A percentile compares a stretch with the other conserved stretches of the same genome.
These are phyloP conservation scores for Suillus placidus DNA, from an alignment of 768 basidiomycete species.

Conservation along the genomic window DNA sequence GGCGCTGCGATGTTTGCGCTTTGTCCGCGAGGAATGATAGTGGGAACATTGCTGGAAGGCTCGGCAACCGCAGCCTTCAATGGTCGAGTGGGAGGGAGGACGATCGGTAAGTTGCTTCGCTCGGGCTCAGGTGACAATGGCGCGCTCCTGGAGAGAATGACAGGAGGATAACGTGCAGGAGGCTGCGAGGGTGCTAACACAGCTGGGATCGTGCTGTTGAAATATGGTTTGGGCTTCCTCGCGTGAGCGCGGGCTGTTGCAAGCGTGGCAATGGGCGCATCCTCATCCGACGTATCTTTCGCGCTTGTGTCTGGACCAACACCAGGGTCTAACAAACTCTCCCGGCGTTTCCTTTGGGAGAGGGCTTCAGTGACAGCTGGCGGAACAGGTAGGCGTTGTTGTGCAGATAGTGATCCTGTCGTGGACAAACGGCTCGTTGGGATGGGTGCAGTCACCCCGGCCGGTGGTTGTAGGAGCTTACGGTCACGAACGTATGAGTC, in stretches of 20 bases:
- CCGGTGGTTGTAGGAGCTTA: slow-evolving; percentile 81
- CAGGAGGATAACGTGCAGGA: slow-evolving; percentile 27
- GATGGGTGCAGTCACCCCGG: slow-evolving; percentile 80
- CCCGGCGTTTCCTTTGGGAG: slow-evolving; percentile 67
- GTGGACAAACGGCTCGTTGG: slow-evolving; percentile 52
- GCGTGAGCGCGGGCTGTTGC: slow-evolving; percentile 14
- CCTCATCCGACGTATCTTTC: slow-evolving; percentile 39
- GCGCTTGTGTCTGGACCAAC: slow-evolving; percentile 30
- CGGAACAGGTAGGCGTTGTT: slow-evolving; percentile 57
- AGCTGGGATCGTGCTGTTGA: slow-evolving; percentile 27
- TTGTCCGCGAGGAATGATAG: slow-evolving; percentile 49
- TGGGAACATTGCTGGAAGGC: slow-evolving; percentile 40
- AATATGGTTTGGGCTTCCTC: slow-evolving; percentile 24
- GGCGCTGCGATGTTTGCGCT: slow-evolving; percentile 33
- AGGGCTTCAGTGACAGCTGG: slow-evolving; percentile 78
- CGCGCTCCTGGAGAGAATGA: slow-evolving; percentile 26
- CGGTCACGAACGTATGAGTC: slow-evolving; percentile 84
- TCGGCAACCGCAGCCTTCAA: slow-evolving; percentile 40
- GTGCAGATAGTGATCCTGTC: slow-evolving; percentile 19
- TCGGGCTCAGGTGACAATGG: slow-evolving; percentile 20
- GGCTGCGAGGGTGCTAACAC: slow-evolving; percentile 28
- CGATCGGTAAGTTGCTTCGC: slow-evolving; percentile 33
- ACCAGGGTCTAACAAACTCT: slow-evolving; percentile 61
- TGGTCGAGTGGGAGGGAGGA: slow-evolving; percentile 31
- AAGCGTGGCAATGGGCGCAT: slow-evolving; percentile 33